Evolutionary conservation across 352 stramenopile species (phyloP), one percentile per base, ranked within the genome.

Genomic region (Blastocystis sp.): DNA sequence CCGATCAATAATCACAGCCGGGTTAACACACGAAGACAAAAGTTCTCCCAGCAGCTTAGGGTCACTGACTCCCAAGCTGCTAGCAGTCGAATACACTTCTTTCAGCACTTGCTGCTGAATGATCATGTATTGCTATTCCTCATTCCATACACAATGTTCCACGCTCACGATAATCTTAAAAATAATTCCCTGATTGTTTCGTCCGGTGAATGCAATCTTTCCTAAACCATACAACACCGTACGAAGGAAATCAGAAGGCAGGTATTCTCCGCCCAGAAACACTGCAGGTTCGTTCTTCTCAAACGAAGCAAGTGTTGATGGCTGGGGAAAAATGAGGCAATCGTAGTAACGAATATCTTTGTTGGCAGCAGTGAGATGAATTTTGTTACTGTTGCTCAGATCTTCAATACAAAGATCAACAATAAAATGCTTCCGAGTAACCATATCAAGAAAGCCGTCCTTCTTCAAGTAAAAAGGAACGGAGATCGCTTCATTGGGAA

Each of bases 91-190:
- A 47, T 84, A 84, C n/a, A 84, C 73, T n/a, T 84, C 73, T 37
- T 68, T 84, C 47, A 84, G 39, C 20, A 61, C 73, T n/a, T 84
- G 73, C 73, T 84, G 43, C 55, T 84, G 73, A 50, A 84, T 84
- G 4, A 84, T 61, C 34, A 68, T 41, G 55, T 84, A 84, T 41
- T 84, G 73, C 73, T 84, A 47, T 34, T 11, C 20, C 26, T 84
- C 45, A 84, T 23, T 18, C n/a, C 11, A 9, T 18, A 4, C 50
- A 7, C 4, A 23, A 26, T 69, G 11, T 64, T 34, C 6, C 55
- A 84, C 73, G 23, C 43, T 66, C 26, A 84, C 53, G 29, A 84
- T 84, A 50, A 84, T 84, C 73, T 84, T 84, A 43, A 66, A 84
- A 13, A 84, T 68, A 43, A 84, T 84, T 5, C 73, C 53, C 39